Conservation (phyloP, 768 basidiomycete genomes). For the Suillus spraguei region DNA sequence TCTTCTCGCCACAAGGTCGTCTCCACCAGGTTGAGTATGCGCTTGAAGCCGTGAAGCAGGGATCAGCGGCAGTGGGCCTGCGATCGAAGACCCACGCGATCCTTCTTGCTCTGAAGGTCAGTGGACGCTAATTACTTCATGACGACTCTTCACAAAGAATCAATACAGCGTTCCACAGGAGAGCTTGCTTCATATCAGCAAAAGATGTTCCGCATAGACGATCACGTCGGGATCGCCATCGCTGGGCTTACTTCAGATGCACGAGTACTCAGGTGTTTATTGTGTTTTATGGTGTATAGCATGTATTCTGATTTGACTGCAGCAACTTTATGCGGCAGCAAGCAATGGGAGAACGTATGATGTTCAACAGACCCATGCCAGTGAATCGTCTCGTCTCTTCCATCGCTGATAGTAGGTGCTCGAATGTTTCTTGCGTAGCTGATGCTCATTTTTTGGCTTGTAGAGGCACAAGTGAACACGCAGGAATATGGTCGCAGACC, state of each 20-base stretch:
- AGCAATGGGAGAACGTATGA: conserved; percentile 93
- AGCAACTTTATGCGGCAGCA: conserved; percentile 99
- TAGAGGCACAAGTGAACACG: conserved; percentile 98
- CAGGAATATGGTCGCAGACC: conserved; percentile 97
- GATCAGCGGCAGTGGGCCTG: conserved; percentile 97
- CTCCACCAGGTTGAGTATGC: conserved; percentile 99
- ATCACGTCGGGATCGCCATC: conserved; percentile 99
- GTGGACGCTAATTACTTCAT: conserved; percentile 18
- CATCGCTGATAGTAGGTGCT: conserved; percentile 88
- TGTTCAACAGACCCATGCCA: conserved; percentile 93
- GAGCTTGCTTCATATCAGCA: conserved; percentile 99
- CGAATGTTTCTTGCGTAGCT: background rate
- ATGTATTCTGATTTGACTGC: conserved; percentile 14
- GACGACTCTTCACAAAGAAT: conserved; percentile 11
- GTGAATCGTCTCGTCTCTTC: conserved; percentile 91
- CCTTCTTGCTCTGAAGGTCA: conserved; percentile 88
- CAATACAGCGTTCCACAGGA: conserved; percentile 88
- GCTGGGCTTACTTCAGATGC: conserved; percentile 99
- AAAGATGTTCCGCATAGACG: conserved; percentile 99
- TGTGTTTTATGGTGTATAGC: background rate
- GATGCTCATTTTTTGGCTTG: conserved; percentile 13
- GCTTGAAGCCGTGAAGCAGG: conserved; percentile 98
- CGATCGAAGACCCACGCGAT: conserved; percentile 95
- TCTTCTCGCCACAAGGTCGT: conserved; percentile 95
- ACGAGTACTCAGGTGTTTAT: conserved; percentile 82